Evolutionary conservation across 345 rosid genomes (phyloP), one percentile per base, ranked within the genome.

Genomic region (Lumnitzera littorea): DNA sequence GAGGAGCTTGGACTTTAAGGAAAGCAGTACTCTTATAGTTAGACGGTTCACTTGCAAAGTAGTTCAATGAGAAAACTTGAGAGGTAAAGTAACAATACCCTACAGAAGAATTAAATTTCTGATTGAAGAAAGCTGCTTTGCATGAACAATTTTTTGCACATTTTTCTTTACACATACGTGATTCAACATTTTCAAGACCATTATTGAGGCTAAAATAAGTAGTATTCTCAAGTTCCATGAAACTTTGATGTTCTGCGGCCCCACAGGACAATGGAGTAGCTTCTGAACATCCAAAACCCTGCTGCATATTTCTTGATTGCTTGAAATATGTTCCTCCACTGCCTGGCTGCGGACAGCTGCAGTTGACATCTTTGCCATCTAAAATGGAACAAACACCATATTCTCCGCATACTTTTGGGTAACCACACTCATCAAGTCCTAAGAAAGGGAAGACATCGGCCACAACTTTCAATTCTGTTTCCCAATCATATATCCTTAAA

Each of bases 101-200:
- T 4, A 10, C 13, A 1, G 53, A 46, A 20, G 41, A 5, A 27
- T 13, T 48, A 7, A 17, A 13, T 12, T 24, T 7, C 24, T 24
- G 53, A 6, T 56, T 27, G 24, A 63, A 62, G 15, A 67, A 15
- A 9, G 52, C 71, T 20, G 72, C 67, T 47, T 65, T 70, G 65
- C 80, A 76, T 15, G 80, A 68, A 56, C 72, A 76, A 17, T 72
- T 72, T 12, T 16, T 51, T 23, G 67, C n/a, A 58, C 76, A 71
- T 11, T 62, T 65, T 7, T 41, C 24, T 47, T 50, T 47, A 52
- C 73, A 67, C 7, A 57, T 63, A 25, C n/a, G 13, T 24, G 3
- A 23, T 20, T 46, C 46, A 15, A 53, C 47, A 36, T 53, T 53
- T 16, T 10, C 25, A 31, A 53, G 36, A 27, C 31, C 31, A 27